Conservation (phyloP, 1,139 yeast genomes). For the Oligophagozyma castellii region DNA sequence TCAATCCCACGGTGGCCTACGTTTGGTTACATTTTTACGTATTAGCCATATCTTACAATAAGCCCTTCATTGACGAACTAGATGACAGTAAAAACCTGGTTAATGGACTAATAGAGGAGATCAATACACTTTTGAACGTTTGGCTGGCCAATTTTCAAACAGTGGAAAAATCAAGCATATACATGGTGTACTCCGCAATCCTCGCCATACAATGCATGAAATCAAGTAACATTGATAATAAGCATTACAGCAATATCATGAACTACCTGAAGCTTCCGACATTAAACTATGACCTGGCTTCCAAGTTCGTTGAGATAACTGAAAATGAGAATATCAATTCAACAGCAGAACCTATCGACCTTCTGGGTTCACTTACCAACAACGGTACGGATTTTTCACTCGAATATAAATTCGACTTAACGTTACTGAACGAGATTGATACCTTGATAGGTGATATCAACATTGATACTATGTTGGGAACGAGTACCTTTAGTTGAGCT, state of each 20-base stretch:
- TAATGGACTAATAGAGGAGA: constrained; percentile 21
- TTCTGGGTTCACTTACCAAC: constrained; percentile 17
- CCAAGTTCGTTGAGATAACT: constrained; percentile 17
- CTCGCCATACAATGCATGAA: constrained; percentile 20
- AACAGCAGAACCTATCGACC: constrained; percentile 12
- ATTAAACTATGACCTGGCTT: constrained; percentile 17
- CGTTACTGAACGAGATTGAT: constrained; percentile 20
- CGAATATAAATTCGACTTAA: constrained; percentile 21
- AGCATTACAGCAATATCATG: constrained; percentile 8
- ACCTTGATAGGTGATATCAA: constrained; percentile 13
- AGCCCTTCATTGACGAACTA: constrained; percentile 34
- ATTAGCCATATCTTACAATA: constrained; percentile 39
- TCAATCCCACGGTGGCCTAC: constrained; percentile 38
- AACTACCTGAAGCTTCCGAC: constrained; percentile 14
- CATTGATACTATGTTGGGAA: not conserved
- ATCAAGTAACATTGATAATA: constrained; percentile 9
- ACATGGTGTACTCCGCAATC: constrained; percentile 20
- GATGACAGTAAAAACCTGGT: constrained; percentile 13
- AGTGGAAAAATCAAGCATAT: constrained; percentile 16
- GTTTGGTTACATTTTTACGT: constrained; percentile 44
- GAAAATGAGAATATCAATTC: constrained; percentile 8
- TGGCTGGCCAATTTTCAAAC: constrained; percentile 23
- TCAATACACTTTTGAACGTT: constrained; percentile 23
- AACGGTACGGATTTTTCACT: constrained; percentile 19
- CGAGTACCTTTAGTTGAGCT: too few relatives aligned